Percentiles rank a stretch among this genome's conserved stretches.
Conservation (phyloP, 2,329 filamentous ascomycete genomes). For the Exserohilum rostratum region DNA sequence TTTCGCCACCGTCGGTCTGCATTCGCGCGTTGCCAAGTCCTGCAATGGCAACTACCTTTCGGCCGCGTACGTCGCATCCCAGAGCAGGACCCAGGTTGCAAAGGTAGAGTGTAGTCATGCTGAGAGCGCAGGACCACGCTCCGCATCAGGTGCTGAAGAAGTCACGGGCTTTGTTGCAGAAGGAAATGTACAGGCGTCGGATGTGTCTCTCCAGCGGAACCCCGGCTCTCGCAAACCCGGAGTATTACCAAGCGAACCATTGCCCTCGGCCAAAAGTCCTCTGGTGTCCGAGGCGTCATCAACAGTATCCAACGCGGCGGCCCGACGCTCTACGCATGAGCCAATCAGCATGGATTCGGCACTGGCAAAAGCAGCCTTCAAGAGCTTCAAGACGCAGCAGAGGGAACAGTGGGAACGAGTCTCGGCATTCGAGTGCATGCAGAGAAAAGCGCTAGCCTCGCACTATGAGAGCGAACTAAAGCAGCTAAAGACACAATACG, state of each 20-base stretch:
- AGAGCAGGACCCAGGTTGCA: constrained; percentile 29
- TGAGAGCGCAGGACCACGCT: constrained; percentile 48
- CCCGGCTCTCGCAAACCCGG: constrained; percentile 39
- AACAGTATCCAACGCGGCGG: constrained; percentile 10
- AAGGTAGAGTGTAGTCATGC: constrained; percentile 47
- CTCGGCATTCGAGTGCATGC: constrained; percentile 41
- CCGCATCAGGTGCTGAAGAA: constrained; percentile 48
- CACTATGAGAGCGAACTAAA: constrained; percentile 33
- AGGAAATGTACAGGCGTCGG: constrained; percentile 15
- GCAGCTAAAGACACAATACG: constrained; percentile 27
- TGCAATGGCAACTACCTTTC: constrained; percentile 31
- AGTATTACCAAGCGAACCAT: constrained; percentile 29
- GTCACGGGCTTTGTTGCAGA: constrained; percentile 43
- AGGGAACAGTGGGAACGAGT: constrained; percentile 40
- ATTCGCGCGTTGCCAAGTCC: constrained; percentile 20
- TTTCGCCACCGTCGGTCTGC: constrained; percentile 1
- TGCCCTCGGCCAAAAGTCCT: constrained; percentile 10
- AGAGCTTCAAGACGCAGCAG: constrained; percentile 33
- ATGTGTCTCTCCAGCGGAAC: constrained; percentile 26
- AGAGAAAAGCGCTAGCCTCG: constrained; percentile 37
- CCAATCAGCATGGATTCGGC: constrained; percentile 28
- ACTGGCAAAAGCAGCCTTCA: constrained; percentile 36
- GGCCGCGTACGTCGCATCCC: constrained; percentile 31
- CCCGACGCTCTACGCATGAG: constrained; percentile 19
- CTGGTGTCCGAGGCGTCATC: constrained; percentile 14